phyloP scores from a whole-genome alignment of 2,329 filamentous ascomycete genomes.

The Colletotrichum lini region DNA sequence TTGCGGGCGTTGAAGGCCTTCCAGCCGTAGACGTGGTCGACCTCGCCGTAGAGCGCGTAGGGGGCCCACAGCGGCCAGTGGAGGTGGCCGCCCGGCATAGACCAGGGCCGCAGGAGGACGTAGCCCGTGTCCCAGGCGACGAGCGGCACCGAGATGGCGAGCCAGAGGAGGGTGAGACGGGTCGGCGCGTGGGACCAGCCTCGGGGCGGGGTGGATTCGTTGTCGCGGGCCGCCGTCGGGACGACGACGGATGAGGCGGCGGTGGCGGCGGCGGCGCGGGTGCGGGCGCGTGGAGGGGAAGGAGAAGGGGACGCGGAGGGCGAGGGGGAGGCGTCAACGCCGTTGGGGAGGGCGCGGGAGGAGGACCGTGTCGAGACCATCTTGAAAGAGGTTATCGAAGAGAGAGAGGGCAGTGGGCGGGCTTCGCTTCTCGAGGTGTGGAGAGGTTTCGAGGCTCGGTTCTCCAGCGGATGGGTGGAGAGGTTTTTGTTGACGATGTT shows the following conservation, averaged over 20 bases:
- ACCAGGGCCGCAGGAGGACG: slow-evolving; percentile 83
- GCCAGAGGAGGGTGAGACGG: slow-evolving; percentile 73
- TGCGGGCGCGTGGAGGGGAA: slow-evolving; percentile 39
- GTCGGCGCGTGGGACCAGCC: slow-evolving; percentile 60
- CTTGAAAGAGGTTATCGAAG: neutral
- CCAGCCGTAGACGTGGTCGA: slow-evolving; percentile 88
- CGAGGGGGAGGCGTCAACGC: slow-evolving; percentile 44
- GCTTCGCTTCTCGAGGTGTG: too few species aligned
- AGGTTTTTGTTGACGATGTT: neutral
- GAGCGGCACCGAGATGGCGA: slow-evolving; percentile 80
- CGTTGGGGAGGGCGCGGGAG: slow-evolving; percentile 48
- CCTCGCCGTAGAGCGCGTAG: slow-evolving; percentile 83
- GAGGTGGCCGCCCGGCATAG: slow-evolving; percentile 82
- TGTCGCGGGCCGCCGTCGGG: slow-evolving; percentile 3
- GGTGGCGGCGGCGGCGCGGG: slow-evolving; percentile 33
- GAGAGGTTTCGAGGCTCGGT: neutral
- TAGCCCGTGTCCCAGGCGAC: slow-evolving; percentile 88
- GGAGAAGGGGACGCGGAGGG: slow-evolving; percentile 3
- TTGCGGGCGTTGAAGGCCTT: slow-evolving; percentile 76
- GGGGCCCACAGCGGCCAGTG: slow-evolving; percentile 82
- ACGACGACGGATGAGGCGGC: neutral
- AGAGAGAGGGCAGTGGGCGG: neutral
- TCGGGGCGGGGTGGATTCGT: slow-evolving; percentile 13
- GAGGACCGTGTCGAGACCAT: slow-evolving; percentile 58
- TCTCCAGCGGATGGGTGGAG: too few species aligned